Conservation (phyloP, 2,329 filamentous ascomycete species). For the Pseudogymnoascus sp. region DNA sequence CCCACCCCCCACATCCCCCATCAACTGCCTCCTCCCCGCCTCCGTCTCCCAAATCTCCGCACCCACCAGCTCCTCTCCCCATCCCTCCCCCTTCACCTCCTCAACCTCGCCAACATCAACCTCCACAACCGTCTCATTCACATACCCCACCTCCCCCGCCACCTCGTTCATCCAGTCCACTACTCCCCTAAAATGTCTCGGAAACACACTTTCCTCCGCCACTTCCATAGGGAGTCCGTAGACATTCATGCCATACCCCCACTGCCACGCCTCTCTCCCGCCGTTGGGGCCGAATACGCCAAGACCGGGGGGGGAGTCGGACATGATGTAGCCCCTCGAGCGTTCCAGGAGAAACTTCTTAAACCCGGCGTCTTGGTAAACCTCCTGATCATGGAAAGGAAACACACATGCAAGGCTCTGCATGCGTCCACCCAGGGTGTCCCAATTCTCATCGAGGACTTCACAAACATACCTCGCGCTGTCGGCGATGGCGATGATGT, state of each 20-base stretch:
- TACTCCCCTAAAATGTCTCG: slow-evolving; percentile 43
- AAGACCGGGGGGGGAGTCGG: slow-evolving; percentile 40
- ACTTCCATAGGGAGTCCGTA: slow-evolving; percentile 43
- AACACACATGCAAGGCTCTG: slow-evolving; percentile 34
- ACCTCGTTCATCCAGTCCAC: slow-evolving; percentile 54
- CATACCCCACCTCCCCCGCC: slow-evolving; percentile 34
- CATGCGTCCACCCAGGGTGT: slow-evolving; percentile 35
- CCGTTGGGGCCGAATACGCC: slow-evolving; percentile 45
- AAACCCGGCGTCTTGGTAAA: slow-evolving; percentile 35
- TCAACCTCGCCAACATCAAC: neutral
- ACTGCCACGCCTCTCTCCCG: slow-evolving; percentile 8
- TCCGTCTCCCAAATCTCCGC: neutral
- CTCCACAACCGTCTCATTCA: slow-evolving; percentile 27
- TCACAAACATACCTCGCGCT: slow-evolving; percentile 49
- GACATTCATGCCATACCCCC: slow-evolving; percentile 51
- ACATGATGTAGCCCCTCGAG: slow-evolving; percentile 52
- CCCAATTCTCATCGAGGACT: slow-evolving; percentile 52
- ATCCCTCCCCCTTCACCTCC: neutral
- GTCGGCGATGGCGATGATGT: slow-evolving; percentile 64
- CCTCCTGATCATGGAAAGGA: neutral
- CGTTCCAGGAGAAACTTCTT: slow-evolving; percentile 35
- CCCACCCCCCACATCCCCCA: neutral
- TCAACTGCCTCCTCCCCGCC: neutral
- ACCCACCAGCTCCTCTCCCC: neutral
- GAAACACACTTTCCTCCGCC: slow-evolving; percentile 56